Base-by-base conservation (phyloP, 768 basidiomycete species). In the Lyophyllum decastes region DNA sequence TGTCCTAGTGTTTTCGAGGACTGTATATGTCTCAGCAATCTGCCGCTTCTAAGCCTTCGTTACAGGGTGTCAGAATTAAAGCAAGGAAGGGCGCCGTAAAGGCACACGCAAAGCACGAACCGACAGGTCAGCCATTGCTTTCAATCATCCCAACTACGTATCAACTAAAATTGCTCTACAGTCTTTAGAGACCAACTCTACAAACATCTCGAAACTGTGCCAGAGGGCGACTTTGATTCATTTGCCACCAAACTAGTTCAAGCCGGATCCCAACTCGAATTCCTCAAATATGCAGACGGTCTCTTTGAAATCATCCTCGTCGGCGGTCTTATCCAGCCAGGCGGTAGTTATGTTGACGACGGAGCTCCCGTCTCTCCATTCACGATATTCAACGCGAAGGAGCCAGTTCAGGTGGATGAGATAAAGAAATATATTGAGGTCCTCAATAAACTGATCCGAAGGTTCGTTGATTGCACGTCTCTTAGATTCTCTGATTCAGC, bases 221-320 rank as follows among this genome's bases (percentile, higher is more conserved):
- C 84, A 22, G 81, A 82, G 55, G 82, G 80, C 72, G 93, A 95
- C 69, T 95, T 94, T 72, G 94, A 96, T 63, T 79, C 84, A 12
- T 87, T 90, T 71, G 74, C 88, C 45, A 82, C 86, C 67, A 94
- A 94, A 76, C 86, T 99, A 67, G 83, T 94, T 65, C 89, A 91
- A 73, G 95, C 95, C 55, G 96, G 95, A 43, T 86, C 89, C 24
- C 88, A 92, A 49, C 90, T 99, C 73, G 97, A 99, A 76, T 89
- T 87, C 69, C 87, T 95, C 74, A 97, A 97, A 79, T 98, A 98
- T 88, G 92, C 94, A 75, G 95, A 97, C 66, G 83, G 89, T 55
- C 88, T 98, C 66, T 98, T 97, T 75, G 95, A 99, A 77, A 85
- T 97, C 78, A 83, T 98, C 70, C 85, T 99, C 68, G 90, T 95